A percentile compares a stretch with the other conserved stretches of the same genome.
These are phyloP conservation scores for Peronosclerospora sorghi DNA, from an alignment of 352 stramenopile species.

Conservation along the genomic window DNA sequence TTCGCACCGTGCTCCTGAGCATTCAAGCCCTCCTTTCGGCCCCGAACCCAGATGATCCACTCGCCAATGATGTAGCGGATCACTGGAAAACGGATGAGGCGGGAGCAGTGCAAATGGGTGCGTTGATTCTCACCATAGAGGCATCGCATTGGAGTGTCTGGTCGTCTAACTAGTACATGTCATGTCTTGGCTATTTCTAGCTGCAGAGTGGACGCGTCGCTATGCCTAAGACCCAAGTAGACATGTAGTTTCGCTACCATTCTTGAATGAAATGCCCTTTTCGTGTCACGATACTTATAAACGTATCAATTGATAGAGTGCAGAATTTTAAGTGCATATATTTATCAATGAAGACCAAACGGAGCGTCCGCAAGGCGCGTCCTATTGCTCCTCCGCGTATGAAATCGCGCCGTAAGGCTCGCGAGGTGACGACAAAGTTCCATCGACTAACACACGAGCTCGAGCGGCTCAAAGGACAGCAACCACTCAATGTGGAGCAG, in stretches of 20 bases:
- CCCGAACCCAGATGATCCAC: conserved; percentile 94
- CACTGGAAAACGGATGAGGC: conserved; percentile 95
- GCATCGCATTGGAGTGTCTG: not conserved
- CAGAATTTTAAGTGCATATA: too few relatives aligned
- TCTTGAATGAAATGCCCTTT: not conserved
- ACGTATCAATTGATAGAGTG: too few relatives aligned
- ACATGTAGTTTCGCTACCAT: conserved; percentile 15
- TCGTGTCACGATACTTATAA: too few relatives aligned
- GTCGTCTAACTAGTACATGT: not conserved
- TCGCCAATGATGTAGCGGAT: conserved; percentile 96
- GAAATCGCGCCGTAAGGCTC: conserved; percentile 62
- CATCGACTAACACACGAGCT: conserved; percentile 67
- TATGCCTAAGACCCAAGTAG: conserved; percentile 35
- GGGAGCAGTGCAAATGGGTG: conserved; percentile 81
- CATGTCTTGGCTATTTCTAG: conserved; percentile 11
- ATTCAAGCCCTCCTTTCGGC: conserved; percentile 95
- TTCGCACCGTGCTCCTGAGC: conserved; percentile 94
- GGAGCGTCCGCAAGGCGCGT: conserved; percentile 43
- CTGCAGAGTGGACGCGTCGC: conserved; percentile 57
- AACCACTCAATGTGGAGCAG: conserved; percentile 14
- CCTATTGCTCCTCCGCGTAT: conserved; percentile 46
- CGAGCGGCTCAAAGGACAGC: conserved; percentile 41
- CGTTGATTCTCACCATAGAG: not conserved
- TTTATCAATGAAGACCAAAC: conserved; percentile 45
- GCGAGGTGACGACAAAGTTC: conserved; percentile 68